These are phyloP conservation scores for Exserohilum turcica DNA, from an alignment of 2,329 filamentous ascomycete species.

Conservation along the genomic window DNA sequence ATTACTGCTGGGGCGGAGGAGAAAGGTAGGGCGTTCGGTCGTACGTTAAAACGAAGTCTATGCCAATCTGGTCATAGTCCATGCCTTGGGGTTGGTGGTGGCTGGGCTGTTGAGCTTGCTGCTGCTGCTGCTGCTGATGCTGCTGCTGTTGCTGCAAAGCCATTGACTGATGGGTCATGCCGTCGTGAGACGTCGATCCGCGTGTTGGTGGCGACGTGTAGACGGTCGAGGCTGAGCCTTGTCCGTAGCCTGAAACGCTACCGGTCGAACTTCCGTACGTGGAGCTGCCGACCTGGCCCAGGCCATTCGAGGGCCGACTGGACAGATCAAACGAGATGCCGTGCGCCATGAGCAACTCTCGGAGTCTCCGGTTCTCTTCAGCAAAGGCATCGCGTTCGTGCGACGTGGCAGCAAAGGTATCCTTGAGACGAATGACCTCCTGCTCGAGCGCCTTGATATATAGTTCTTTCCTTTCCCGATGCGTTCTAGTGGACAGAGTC, in stretches of 20 bases:
- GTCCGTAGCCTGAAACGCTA: constrained; percentile 67
- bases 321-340: constrained; percentile 62
- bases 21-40: constrained; percentile 67
- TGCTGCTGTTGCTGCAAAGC: constrained; percentile 19
- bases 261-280: constrained; percentile 55
- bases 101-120: constrained; percentile 22
- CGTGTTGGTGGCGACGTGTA: constrained; percentile 52
- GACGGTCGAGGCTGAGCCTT: constrained; percentile 52
- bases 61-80: constrained; percentile 81
- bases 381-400: constrained; percentile 76
- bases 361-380: constrained; percentile 81
- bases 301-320: constrained; percentile 41
- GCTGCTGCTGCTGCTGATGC: not conserved
- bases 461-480: constrained; percentile 93
- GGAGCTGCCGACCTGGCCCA: constrained; percentile 44
- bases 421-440: constrained; percentile 86
- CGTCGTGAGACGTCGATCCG: constrained; percentile 38
- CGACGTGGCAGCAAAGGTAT: constrained; percentile 74
- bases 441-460: constrained; percentile 95
- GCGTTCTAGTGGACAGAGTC: constrained; percentile 67
- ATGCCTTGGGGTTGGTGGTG: constrained; percentile 52
- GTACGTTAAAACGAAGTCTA: constrained; percentile 92
- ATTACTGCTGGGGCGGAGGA: constrained; percentile 49
- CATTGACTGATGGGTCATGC: constrained; percentile 25
- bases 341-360: constrained; percentile 62